Percentiles rank a stretch among this genome's conserved stretches.
phyloP scores from a whole-genome alignment of 2,329 filamentous ascomycete species.

The Xylariaceae sp. region DNA sequence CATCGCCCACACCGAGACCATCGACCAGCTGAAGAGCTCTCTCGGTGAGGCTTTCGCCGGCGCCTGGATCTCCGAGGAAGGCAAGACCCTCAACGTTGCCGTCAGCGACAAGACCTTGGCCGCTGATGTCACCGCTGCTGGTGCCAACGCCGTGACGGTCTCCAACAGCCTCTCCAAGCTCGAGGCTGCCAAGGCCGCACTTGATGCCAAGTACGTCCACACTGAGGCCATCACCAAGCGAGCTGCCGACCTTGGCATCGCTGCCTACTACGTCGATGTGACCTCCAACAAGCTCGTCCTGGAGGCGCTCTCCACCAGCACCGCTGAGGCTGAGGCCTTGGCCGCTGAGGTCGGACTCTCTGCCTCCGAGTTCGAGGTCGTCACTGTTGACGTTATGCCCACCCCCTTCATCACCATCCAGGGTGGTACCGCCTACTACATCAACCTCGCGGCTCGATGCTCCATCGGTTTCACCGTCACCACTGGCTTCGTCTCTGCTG shows the following conservation, averaged over 20 bases:
- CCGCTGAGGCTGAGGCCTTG: conserved; percentile 33
- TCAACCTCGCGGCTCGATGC: conserved; percentile 34
- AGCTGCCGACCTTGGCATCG: conserved; percentile 32
- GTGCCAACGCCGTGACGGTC: conserved; percentile 35
- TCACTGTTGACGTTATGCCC: conserved; percentile 33
- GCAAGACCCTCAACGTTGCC: conserved; percentile 31
- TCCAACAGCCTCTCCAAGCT: conserved; percentile 38
- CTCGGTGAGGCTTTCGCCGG: conserved; percentile 37
- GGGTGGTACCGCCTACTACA: conserved; percentile 39
- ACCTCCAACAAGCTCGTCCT: conserved; percentile 40
- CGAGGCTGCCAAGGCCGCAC: conserved; percentile 39
- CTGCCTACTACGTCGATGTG: conserved; percentile 39
- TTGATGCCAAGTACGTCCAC: conserved; percentile 35
- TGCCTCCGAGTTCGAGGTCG: conserved; percentile 37
- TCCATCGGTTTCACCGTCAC: conserved; percentile 41
- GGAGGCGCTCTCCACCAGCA: conserved; percentile 36
- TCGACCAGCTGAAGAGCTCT: conserved; percentile 34
- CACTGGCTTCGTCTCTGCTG: conserved; percentile 39
- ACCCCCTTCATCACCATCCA: conserved; percentile 31
- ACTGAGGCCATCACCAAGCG: conserved; percentile 29
- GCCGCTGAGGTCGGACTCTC: conserved; percentile 37
- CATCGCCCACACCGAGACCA: conserved; percentile 35
- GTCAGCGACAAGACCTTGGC: conserved; percentile 37
- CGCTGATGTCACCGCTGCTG: conserved; percentile 35
- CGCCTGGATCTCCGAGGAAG: conserved; percentile 38